These are phyloP conservation scores for Rhododendron ovatum DNA, from an alignment of 148 eudicot species.

Conservation along the genomic window DNA sequence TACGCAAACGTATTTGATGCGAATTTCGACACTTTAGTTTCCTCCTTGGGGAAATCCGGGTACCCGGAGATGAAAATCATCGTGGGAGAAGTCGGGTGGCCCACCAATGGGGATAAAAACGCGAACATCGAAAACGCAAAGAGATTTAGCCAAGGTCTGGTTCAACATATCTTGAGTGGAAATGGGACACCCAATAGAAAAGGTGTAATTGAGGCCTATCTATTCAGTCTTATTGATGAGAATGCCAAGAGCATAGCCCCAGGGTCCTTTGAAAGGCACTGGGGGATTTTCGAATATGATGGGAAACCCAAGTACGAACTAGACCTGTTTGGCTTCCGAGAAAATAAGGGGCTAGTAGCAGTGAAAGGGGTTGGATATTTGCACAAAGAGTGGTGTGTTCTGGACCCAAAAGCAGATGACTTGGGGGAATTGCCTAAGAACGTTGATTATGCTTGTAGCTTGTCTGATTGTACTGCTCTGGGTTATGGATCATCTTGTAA, in stretches of 20 bases:
- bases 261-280: constrained; percentile 89
- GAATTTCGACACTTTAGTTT: constrained; percentile 78
- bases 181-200: constrained; percentile 69
- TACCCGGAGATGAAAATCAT: constrained; percentile 72
- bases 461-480: constrained; percentile 82
- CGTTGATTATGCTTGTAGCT: constrained; percentile 80
- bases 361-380: constrained; percentile 64
- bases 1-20: constrained; percentile 96
- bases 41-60: constrained; percentile 67
- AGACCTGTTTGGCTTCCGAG: constrained; percentile 48
- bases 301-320: constrained; percentile 87
- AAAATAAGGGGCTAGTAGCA: constrained; percentile 49
- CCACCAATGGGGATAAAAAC: constrained; percentile 75
- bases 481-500: constrained; percentile 93
- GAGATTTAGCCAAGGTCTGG: constrained; percentile 76
- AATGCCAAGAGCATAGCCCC: constrained; percentile 81
- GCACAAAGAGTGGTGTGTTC: constrained; percentile 69
- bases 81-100: constrained; percentile 98
- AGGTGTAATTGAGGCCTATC: constrained; percentile 55
- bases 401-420: constrained; percentile 46
- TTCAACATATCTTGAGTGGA: constrained; percentile 54
- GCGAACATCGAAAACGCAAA: constrained; percentile 68
- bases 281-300: constrained; percentile 94
- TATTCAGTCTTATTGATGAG: constrained; percentile 89
- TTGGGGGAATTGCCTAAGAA: constrained; percentile 36